Percentiles rank a stretch among this genome's conserved stretches.
Conservation (phyloP, 768 basidiomycete genomes). For the Gymnopilus dilepis region DNA sequence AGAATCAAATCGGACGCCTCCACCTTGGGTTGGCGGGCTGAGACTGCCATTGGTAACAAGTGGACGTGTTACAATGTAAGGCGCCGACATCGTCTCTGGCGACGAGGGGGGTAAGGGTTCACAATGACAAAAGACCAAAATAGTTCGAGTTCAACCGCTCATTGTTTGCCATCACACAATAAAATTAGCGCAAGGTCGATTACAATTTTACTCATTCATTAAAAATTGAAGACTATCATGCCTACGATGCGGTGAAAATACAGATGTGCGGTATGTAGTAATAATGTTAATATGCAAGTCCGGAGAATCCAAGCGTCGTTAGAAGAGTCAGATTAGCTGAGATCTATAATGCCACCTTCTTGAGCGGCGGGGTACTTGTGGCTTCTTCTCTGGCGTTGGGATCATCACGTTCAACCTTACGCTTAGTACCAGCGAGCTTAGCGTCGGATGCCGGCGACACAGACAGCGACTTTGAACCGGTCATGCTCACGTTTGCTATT, state of each 20-base stretch:
- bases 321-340: background rate
- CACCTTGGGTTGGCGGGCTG: background rate
- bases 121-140: background rate
- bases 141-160: background rate
- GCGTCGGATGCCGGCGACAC: conserved; percentile 58
- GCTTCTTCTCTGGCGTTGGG: conserved; percentile 42
- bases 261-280: conserved; percentile 18
- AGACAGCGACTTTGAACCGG: conserved; percentile 46
- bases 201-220: conserved; percentile 21
- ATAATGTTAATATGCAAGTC: conserved; percentile 5
- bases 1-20: background rate
- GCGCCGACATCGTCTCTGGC: background rate
- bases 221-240: conserved; percentile 13
- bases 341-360: conserved; percentile 61
- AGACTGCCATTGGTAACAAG: background rate
- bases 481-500: conserved; percentile 35
- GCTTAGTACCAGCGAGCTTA: conserved; percentile 66
- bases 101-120: no score
- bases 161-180: background rate
- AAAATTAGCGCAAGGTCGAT: background rate
- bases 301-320: conserved; percentile 4
- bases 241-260: conserved; percentile 19
- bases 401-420: conserved; percentile 69
- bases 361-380: conserved; percentile 65
- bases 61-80: background rate